Conservation (phyloP, 257 asterid species). For the Solanum chilense region DNA sequence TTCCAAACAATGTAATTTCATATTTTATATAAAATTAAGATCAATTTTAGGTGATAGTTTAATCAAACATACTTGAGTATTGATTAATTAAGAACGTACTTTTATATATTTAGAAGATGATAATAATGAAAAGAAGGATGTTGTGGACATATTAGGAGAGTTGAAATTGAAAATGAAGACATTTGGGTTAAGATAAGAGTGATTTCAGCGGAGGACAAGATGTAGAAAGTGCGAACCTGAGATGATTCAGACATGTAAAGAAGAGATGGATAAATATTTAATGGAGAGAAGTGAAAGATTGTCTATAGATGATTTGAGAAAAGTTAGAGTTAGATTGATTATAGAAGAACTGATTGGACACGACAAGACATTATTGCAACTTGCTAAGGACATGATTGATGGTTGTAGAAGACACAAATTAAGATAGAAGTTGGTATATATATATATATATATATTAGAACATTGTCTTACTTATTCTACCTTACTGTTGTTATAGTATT, state of each 20-base stretch:
- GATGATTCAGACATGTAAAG: too few relatives aligned
- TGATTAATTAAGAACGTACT: too few relatives aligned
- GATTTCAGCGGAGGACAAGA: too few relatives aligned
- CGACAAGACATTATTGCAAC: not conserved
- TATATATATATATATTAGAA: not conserved
- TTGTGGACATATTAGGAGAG: too few relatives aligned
- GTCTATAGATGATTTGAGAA: not conserved
- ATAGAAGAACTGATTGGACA: not conserved
- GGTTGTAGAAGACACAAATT: not conserved
- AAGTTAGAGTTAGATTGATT: not conserved
- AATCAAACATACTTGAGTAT: too few relatives aligned
- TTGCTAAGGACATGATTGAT: not conserved
- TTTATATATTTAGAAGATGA: too few relatives aligned
- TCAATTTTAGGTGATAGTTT: too few relatives aligned
- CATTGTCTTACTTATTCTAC: not conserved
- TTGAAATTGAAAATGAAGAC: too few relatives aligned
- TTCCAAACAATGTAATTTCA: too few relatives aligned
- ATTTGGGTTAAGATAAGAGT: too few relatives aligned
- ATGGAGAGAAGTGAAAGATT: not conserved
- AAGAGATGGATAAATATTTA: not conserved
- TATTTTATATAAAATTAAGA: too few relatives aligned
- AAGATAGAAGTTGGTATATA: not conserved
- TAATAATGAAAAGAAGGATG: too few relatives aligned
- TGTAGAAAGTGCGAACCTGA: rapidly evolving
- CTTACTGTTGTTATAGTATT: not conserved